Percentiles rank a stretch among this genome's conserved stretches.
These are phyloP conservation scores for Trichophyton benhamiae DNA, from an alignment of 2,329 filamentous ascomycete species.

Conservation along the genomic window DNA sequence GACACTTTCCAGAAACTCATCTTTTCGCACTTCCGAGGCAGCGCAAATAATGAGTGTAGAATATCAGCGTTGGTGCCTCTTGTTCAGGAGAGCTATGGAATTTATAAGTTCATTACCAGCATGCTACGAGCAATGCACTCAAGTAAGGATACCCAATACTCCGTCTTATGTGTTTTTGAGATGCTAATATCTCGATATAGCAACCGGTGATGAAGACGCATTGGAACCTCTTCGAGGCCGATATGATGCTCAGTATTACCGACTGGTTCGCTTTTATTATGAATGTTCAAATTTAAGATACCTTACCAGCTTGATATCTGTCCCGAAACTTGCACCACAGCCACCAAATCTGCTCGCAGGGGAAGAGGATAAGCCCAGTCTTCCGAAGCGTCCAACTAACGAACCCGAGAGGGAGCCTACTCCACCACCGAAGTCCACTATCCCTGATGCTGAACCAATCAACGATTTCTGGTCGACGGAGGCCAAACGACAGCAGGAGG, in stretches of 20 bases:
- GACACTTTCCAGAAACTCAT: conserved; percentile 97
- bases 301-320: conserved; percentile 86
- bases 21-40: conserved; percentile 87
- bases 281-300: conserved; percentile 97
- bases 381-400: conserved; percentile 61
- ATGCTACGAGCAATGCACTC: conserved; percentile 98
- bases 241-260: conserved; percentile 93
- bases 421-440: conserved; percentile 51
- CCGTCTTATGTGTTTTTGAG: not conserved
- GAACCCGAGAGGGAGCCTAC: conserved; percentile 60
- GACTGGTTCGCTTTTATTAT: conserved; percentile 95
- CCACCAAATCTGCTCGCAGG: conserved; percentile 79
- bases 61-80: conserved; percentile 88
- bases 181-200: conserved; percentile 31
- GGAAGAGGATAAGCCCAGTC: conserved; percentile 68
- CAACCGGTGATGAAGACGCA: conserved; percentile 86
- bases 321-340: conserved; percentile 89
- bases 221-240: conserved; percentile 74
- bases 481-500: conserved; percentile 77
- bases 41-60: conserved; percentile 88
- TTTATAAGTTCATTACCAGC: conserved; percentile 99
- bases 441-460: conserved; percentile 79
- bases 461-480: conserved; percentile 97
- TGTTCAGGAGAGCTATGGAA: conserved; percentile 95
- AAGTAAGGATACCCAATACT: conserved; percentile 42